Base-by-base conservation (phyloP, 345 rosid genomes). In the Heritiera littoralis region DNA sequence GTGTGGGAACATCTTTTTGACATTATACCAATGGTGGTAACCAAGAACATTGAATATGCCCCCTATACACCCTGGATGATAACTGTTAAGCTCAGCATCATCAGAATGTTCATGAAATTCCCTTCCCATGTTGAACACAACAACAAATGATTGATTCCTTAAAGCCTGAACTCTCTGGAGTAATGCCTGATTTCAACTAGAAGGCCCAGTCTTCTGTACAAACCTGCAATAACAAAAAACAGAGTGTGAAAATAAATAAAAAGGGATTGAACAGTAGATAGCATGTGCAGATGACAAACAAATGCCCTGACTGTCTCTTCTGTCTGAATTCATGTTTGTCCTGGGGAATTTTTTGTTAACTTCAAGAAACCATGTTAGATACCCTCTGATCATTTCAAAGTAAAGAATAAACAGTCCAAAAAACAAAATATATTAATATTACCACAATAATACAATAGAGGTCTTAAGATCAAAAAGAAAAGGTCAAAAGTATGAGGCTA, bases 11-110 rank as follows among this genome's bases (percentile, higher is more conserved):
- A 59, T 69, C 82, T 66, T 87, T 70, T 83, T 90, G 66, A 65
- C 61, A 78, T 75, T 61, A 41, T 71, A 81, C 92, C 95, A 80
- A 30, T 84, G 87, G 66, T 89, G 88, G 77, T 90, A 80, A 66
- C 88, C 88, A 78, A 93, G 90, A 67, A 87, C 79, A 80, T 90
- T 92, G 79, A 92, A 80, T 71, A 92, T 83, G 58, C 86, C 89
- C 85, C 87, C 79, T 82, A 88, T 80, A 83, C 97, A 88, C 7
- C 98, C 83, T 41, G 89, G 86, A 78, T 86, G 90, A 66, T 83
- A 71, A 51, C 75, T 79, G 78, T 83, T 84, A 55, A 86, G 72
- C 70, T 56, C 80, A 74, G 77, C 48, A 77, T 78, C 52, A 76
- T 76, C 86, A 43, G 89, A 80, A 23, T 76, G 64, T 38, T 80